Evolutionary conservation across 352 stramenopile genomes (phyloP).

Genomic region (Globisporangium ultimum): DNA sequence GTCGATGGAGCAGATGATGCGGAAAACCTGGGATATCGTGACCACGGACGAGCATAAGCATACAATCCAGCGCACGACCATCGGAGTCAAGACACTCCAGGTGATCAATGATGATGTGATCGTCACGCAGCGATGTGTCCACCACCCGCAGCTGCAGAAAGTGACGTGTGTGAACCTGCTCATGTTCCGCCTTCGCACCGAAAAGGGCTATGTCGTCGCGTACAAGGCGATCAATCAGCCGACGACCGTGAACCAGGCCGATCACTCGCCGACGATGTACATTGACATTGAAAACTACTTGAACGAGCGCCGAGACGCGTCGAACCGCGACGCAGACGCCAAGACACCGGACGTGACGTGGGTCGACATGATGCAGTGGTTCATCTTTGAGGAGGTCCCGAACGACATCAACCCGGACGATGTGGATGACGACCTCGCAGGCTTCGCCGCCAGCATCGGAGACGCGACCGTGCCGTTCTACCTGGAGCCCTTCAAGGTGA

Average conservation of each 20-base stretch:
- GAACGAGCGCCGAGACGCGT: conserved; percentile 26
- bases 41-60: conserved; percentile 48
- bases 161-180: conserved; percentile 53
- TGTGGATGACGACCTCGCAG: conserved; percentile 36
- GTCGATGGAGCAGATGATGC: conserved; percentile 33
- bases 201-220: conserved; percentile 5
- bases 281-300: conserved; percentile 31
- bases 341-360: conserved; percentile 34
- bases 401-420: conserved; percentile 22
- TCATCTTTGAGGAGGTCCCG: conserved; percentile 18
- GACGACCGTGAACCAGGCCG: conserved; percentile 5
- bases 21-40: conserved; percentile 47
- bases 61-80: conserved; percentile 48
- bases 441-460: conserved; percentile 12
- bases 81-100: conserved; percentile 42
- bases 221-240: conserved; percentile 10
- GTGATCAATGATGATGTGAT: conserved; percentile 48
- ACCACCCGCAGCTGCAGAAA: conserved; percentile 42
- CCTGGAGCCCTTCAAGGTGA: conserved; percentile 16
- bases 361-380: conserved; percentile 50
- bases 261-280: conserved; percentile 23
- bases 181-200: conserved; percentile 33
- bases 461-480: too few relatives aligned
- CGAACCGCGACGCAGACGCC: background rate
- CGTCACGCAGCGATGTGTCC: conserved; percentile 39